These are phyloP conservation scores for Helianthus tuberosus DNA, from an alignment of 129 eudicot genomes.

Conservation along the genomic window DNA sequence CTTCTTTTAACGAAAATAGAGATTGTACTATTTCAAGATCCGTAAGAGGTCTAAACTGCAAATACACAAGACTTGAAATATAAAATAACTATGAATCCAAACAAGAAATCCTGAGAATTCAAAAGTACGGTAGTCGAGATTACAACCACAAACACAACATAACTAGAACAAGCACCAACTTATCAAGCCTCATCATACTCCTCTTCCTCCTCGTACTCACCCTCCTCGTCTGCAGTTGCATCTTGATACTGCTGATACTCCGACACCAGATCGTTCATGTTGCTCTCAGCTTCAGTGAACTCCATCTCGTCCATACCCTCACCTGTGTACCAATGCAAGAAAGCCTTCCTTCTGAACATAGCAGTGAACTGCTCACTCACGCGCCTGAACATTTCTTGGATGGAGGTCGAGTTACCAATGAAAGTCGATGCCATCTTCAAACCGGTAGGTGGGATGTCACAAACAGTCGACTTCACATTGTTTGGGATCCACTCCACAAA, in stretches of 20 bases:
- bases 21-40: too few relatives aligned
- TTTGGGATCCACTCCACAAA: conserved; percentile 71
- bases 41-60: too few relatives aligned
- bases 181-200: conserved; percentile 2
- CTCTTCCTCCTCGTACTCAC: conserved; percentile 49
- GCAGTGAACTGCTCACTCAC: conserved; percentile 71
- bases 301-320: conserved; percentile 79
- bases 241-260: conserved; percentile 78
- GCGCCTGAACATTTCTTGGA: conserved; percentile 77
- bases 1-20: too few relatives aligned
- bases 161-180: neutral
- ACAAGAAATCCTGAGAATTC: neutral
- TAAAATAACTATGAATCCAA: neutral
- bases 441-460: conserved; percentile 71
- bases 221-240: conserved; percentile 66
- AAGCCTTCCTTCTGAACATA: conserved; percentile 69
- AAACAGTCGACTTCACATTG: conserved; percentile 66
- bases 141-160: neutral
- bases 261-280: conserved; percentile 60
- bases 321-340: conserved; percentile 73
- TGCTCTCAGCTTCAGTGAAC: conserved; percentile 67
- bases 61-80: neutral
- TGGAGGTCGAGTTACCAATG: conserved; percentile 65
- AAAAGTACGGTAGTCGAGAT: neutral
- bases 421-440: conserved; percentile 62